Evolutionary conservation across 805 yeast genomes (phyloP).

Genomic region (Candida awuae): DNA sequence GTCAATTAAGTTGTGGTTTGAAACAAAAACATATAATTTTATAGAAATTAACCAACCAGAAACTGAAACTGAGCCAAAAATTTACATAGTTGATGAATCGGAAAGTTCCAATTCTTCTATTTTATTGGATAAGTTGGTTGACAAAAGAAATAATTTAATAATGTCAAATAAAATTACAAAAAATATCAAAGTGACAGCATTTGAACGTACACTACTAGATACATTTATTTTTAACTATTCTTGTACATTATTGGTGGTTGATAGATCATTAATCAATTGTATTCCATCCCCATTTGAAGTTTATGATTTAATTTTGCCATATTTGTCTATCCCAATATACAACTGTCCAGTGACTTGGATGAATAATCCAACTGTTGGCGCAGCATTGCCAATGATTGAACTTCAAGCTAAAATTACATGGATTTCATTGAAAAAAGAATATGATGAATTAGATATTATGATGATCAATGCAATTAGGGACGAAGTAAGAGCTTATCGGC

Average conservation of each 20-base stretch:
- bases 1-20: conserved; percentile 27
- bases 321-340: conserved; percentile 30
- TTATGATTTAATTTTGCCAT: conserved; percentile 25
- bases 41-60: no score
- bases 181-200: conserved; percentile 3
- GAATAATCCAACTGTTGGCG: conserved; percentile 36
- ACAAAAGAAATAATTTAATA: conserved; percentile 1
- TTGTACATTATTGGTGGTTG: conserved; percentile 29
- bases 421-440: conserved; percentile 22
- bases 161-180: neutral
- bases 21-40: conserved; percentile 8
- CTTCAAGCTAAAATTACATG: conserved; percentile 32
- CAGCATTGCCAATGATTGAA: conserved; percentile 32
- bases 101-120: conserved; percentile 3
- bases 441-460: conserved; percentile 3
- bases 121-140: conserved; percentile 5
- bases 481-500: conserved; percentile 10
- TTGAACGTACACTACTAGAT: conserved; percentile 34
- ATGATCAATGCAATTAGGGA: conserved; percentile 6
- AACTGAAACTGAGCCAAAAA: neutral
- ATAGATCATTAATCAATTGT: conserved; percentile 21
- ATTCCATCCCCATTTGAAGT: conserved; percentile 38
- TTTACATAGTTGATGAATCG: neutral
- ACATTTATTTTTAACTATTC: conserved; percentile 39
- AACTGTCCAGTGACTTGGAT: conserved; percentile 30